These are phyloP conservation scores for Filobasidium wieringae DNA, from an alignment of 768 basidiomycete genomes.

Conservation along the genomic window DNA sequence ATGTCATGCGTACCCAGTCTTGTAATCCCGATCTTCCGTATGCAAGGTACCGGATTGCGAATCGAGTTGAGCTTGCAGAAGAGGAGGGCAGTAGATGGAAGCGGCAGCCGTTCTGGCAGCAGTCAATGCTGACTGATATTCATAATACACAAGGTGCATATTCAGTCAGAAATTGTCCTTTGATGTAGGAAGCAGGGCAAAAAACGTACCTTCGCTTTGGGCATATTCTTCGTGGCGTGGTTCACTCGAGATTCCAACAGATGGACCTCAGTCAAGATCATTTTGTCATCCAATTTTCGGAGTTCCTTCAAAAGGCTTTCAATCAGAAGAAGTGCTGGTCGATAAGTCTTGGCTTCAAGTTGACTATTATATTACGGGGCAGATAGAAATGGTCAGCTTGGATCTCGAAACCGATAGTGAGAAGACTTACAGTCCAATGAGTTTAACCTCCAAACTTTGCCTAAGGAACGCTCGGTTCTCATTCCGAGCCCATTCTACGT, in stretches of 20 bases:
- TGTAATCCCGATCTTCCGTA: slow-evolving; percentile 96
- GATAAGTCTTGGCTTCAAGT: slow-evolving; percentile 63
- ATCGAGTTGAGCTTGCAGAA: slow-evolving; percentile 50
- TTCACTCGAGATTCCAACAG: slow-evolving; percentile 85
- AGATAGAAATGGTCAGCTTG: not conserved
- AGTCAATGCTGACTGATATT: slow-evolving; percentile 62
- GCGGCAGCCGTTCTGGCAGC: slow-evolving; percentile 88
- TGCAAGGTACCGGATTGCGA: slow-evolving; percentile 71
- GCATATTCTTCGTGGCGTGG: slow-evolving; percentile 73
- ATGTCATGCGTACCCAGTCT: slow-evolving; percentile 49
- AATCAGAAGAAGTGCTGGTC: slow-evolving; percentile 66
- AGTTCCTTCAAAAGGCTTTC: slow-evolving; percentile 82
- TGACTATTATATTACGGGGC: slow-evolving; percentile 20
- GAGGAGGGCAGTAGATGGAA: slow-evolving; percentile 80
- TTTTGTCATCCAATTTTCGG: slow-evolving; percentile 88
- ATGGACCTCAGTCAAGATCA: slow-evolving; percentile 93
- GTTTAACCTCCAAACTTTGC: slow-evolving; percentile 79
- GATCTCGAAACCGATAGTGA: not conserved
- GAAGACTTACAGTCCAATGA: slow-evolving; percentile 51
- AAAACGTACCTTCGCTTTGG: slow-evolving; percentile 67
- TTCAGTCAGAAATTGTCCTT: too few species aligned
- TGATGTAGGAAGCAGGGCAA: not conserved
- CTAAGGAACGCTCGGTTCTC: slow-evolving; percentile 94
- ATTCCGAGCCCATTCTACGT: slow-evolving; percentile 78
- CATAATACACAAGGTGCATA: not conserved